Base-by-base conservation (phyloP, 768 basidiomycete genomes). In the Russula vinacea region DNA sequence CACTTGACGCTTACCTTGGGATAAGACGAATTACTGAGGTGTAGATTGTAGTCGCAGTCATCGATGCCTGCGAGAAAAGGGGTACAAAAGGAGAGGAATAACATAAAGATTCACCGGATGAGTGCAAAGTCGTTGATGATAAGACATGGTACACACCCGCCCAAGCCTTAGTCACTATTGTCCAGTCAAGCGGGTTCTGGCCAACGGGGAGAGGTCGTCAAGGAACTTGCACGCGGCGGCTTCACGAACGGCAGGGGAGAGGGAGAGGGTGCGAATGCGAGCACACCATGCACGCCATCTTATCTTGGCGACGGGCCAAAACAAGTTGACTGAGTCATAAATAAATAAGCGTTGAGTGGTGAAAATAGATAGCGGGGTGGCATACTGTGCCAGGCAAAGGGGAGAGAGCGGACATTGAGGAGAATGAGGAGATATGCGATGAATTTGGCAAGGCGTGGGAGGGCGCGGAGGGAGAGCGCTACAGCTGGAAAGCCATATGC, bases 21-120 rank as follows among this genome's bases (percentile, higher is more conserved):
- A 66, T 92, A 93, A 58, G 84, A 86, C 0, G 90, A 90, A 70
- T 93, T 93, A 72, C 88, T 90, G 62, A 92, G 78, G 70, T 93
- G 90, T 14, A 80, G 72, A 70, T 89, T 84, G 69, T 85, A 86
- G 73, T 93, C 91, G 49, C 81, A 80, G 50, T 92, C 90, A 66
- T 92, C 89, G 8, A 85, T 68, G 61, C 79, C 88, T 88, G 59
- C n/a, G 5, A 10, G 10, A 52, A 29, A n/a, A 19, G 2, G n/a
- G 44, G 19, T 8, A 44, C 17, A n/a, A 54, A 8, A 8, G 16
- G 52, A 29, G 2, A 35, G 35, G 35, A 35, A 35, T 35, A 35
- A 35, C 35, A 35, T 35, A 35, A 35, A 3, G 8, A 7, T 24
- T 24, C 16, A 3, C 17, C 22, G n/a, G 17, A 39, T n/a, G 19